Conservation (phyloP, 441 rosid species). For the Sinapis alba region DNA sequence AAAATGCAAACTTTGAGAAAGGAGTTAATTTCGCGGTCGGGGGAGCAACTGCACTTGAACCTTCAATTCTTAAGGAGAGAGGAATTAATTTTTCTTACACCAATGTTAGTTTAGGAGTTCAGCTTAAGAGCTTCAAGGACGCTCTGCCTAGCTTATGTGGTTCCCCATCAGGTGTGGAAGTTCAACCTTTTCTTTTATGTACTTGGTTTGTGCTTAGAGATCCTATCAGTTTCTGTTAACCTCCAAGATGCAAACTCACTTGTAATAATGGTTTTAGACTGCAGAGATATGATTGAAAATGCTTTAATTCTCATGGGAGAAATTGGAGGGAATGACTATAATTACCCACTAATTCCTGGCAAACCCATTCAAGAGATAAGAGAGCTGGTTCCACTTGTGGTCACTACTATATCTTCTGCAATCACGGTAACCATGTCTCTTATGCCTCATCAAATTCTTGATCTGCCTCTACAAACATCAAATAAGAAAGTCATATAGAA, state of each 20-base stretch:
- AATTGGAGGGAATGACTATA: conserved; percentile 64
- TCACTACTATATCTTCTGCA: conserved; percentile 40
- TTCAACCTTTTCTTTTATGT: neutral
- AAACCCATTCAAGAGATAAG: conserved; percentile 31
- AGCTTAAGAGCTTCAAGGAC: conserved; percentile 46
- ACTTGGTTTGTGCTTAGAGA: neutral
- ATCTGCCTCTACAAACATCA: neutral
- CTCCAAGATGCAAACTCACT: conserved; percentile 2
- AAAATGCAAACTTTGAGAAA: conserved; percentile 11
- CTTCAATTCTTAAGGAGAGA: conserved; percentile 37
- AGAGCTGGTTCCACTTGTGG: conserved; percentile 46
- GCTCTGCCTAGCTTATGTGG: conserved; percentile 44
- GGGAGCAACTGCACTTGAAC: conserved; percentile 54
- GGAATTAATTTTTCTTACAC: conserved; percentile 36
- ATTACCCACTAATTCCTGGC: conserved; percentile 27
- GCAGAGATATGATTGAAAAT: conserved; percentile 38
- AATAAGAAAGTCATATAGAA: neutral
- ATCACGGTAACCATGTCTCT: conserved; percentile 35
- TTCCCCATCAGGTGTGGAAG: conserved; percentile 42
- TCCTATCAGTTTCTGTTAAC: neutral
- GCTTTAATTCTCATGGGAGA: conserved; percentile 61
- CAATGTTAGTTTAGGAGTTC: conserved; percentile 42
- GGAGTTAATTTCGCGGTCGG: conserved; percentile 62
- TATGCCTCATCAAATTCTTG: conserved; percentile 5
- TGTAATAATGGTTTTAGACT: conserved; percentile 30